Base-by-base conservation (phyloP, 1,284 basidiomycete species). In the Waitea zeae region DNA sequence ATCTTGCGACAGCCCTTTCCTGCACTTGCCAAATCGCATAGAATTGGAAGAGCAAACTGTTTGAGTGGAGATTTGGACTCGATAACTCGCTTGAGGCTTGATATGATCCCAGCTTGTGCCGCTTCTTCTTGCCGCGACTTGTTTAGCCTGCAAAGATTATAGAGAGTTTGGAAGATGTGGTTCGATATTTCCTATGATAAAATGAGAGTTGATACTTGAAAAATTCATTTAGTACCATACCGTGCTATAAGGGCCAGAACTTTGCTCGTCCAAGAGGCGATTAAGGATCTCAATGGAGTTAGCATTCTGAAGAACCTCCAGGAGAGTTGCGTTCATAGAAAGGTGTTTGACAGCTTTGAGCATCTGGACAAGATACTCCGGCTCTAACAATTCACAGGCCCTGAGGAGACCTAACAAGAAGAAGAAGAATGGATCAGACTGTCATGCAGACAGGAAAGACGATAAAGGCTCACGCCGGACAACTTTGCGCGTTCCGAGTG, bases 331-430 rank as follows among this genome's bases (percentile, higher is more conserved):
- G 40, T 81, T 87, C 73, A 95, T 97, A 3, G 90, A 92, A 2
- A 97, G 62, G 50, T 96, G 92, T 51, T 97, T 96, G 51, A 97
- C 75, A 1, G 89, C 87, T 57, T 95, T 96, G 44, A 97, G 70
- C 62, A 92, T 77, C 18, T 80, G 71, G 2, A 90, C 81, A 13
- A 96, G 65, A 43, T 86, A 76, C 38, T 87, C 80, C 9, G 82
- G 76, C 33, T 88, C 79, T 7, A 92, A 65, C 5, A 82, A 54
- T 44, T 84, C 77, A 51, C 87, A 87, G 12, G 86, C 82, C 31
- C 84, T 70, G 42, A 95, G 57, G 22, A 93, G 50, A 17, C 88
- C 88, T 90, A 42, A 3, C 36, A 3, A 7, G 17, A 2, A n/a
- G n/a, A n/a, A n/a, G n/a, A n/a, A 30, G 9, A 15, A n/a, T 5